These are phyloP conservation scores for Penicillium sclerotigenum DNA, from an alignment of 2,329 filamentous ascomycete genomes.

Conservation along the genomic window DNA sequence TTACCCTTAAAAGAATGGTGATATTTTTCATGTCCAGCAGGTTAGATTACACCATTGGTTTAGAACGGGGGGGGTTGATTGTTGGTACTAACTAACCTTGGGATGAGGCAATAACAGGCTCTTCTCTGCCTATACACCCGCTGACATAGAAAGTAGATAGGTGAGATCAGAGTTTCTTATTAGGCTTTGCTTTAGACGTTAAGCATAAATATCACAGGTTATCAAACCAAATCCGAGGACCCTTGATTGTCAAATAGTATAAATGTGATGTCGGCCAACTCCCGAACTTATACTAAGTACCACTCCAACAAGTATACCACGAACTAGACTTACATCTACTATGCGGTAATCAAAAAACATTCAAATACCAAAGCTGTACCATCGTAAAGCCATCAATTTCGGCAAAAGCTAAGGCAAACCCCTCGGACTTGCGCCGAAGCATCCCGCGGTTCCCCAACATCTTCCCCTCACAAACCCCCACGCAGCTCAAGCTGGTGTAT, in stretches of 20 bases:
- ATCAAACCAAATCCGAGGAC: background rate
- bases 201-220: background rate
- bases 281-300: background rate
- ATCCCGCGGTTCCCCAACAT: slow-evolving; percentile 18
- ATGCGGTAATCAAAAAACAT: background rate
- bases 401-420: background rate
- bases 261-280: background rate
- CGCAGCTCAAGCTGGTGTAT: background rate
- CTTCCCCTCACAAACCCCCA: slow-evolving; percentile 16
- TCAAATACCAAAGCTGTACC: background rate
- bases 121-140: background rate
- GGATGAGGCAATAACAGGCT: background rate
- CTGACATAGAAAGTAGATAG: background rate
- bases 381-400: background rate
- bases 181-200: background rate
- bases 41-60: background rate
- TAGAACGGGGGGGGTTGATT: background rate
- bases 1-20: background rate
- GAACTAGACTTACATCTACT: background rate
- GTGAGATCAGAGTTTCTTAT: background rate
- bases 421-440: slow-evolving; percentile 21
- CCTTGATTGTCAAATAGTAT: background rate
- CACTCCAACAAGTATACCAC: background rate
- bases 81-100: background rate
- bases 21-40: background rate